Evolutionary conservation across 805 yeast genomes (phyloP), one percentile per base, ranked within the genome.

Genomic region (Lachancea mirantina): DNA sequence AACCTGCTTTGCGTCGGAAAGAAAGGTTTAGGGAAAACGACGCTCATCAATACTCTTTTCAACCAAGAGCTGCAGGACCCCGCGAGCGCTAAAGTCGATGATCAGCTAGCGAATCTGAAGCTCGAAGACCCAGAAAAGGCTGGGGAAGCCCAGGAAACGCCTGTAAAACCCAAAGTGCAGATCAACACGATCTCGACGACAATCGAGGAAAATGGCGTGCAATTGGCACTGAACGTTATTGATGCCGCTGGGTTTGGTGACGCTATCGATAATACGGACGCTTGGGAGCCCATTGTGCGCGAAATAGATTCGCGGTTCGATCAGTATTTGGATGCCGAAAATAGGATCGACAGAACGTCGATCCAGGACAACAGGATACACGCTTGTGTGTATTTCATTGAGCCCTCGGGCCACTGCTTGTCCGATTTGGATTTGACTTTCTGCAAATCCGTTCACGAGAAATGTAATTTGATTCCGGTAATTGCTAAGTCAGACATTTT

Each of bases 241-340:
- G 89, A 85, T 49, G 76, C 96, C 19, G 94, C 94, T 22, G 97
- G 96, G 1, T 92, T 85, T 59, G 98, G 96, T 47, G 96, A 85
- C 47, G 74, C 76, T 28, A 76, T 92, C 52, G 83, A 85, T 64
- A 84, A 83, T 56, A 61, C 74, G 14, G 76, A 78, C 41, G 65
- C 84, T 23, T 83, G 96, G 96, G 76, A 74, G 56, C 95, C 97
- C 38, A 83, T 92, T 42, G 80, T 88, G 36, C 87, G 84, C 39
- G 96, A 88, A 61, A 76, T 92, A 53, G 82, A 87, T 57, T 60
- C 67, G 42, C 77, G 97, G 54, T 92, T 80, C 56, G 95, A 92
- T 62, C 70, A 74, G 42, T 89, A 78, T 57, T 75, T 92, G 62
- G 97, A 92, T 61, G 75, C 77, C 30, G 98, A 92, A 66, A 84